Conservation (phyloP, 2,329 filamentous ascomycete species). For the Trichophyton rubrum region DNA sequence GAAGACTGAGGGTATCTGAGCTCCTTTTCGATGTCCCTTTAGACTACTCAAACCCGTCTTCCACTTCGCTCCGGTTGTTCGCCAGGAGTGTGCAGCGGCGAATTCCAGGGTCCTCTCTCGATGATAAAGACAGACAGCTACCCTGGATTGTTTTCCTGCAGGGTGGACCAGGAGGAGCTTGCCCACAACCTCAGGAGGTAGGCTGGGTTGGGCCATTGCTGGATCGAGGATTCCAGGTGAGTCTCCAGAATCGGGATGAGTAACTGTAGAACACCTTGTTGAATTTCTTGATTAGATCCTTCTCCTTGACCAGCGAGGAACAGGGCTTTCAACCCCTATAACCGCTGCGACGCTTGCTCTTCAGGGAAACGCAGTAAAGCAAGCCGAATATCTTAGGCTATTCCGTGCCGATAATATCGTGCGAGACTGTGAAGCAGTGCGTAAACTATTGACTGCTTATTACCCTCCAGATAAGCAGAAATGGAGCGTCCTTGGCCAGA, state of each 20-base stretch:
- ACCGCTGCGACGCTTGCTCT: slow-evolving; percentile 57
- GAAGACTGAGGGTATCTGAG: slow-evolving; percentile 64
- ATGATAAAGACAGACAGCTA: slow-evolving; percentile 37
- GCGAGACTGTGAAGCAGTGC: slow-evolving; percentile 74
- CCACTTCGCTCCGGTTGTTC: slow-evolving; percentile 59
- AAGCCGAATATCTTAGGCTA: slow-evolving; percentile 67
- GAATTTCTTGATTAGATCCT: slow-evolving; percentile 39
- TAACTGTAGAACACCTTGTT: neutral
- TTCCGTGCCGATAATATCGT: slow-evolving; percentile 90
- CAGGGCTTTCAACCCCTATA: slow-evolving; percentile 70
- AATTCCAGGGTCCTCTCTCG: slow-evolving; percentile 44
- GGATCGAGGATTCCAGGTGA: slow-evolving; percentile 66
- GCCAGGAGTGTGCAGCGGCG: slow-evolving; percentile 58
- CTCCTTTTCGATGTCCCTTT: slow-evolving; percentile 78
- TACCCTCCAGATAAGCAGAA: slow-evolving; percentile 57
- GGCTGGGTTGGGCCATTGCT: slow-evolving; percentile 59
- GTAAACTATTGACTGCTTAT: slow-evolving; percentile 57
- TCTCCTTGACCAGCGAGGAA: slow-evolving; percentile 82
- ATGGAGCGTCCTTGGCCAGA: slow-evolving; percentile 83
- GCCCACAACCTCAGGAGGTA: slow-evolving; percentile 59
- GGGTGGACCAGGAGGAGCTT: slow-evolving; percentile 74
- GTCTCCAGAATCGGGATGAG: slow-evolving; percentile 1
- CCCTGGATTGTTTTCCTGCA: slow-evolving; percentile 63
- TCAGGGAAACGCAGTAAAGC: slow-evolving; percentile 51
- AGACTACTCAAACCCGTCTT: slow-evolving; percentile 54